A percentile compares a stretch with the other conserved stretches of the same genome.
These are phyloP conservation scores for Blastobotrys elegans DNA, from an alignment of 1,139 yeast genomes.

Conservation along the genomic window DNA sequence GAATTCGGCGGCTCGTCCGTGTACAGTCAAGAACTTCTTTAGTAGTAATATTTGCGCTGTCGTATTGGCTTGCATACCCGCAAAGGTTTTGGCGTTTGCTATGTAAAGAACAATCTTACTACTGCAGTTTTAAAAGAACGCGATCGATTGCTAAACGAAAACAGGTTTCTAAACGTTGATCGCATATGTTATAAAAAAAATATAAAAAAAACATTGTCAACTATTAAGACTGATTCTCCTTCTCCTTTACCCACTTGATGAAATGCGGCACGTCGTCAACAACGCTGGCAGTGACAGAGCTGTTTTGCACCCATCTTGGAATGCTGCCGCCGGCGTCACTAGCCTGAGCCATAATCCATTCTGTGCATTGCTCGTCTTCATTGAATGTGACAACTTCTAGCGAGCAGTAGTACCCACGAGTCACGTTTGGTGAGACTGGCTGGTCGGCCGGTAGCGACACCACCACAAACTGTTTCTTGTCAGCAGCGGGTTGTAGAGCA, in stretches of 20 bases:
- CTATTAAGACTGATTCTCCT: no score
- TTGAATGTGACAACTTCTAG: conserved; percentile 48
- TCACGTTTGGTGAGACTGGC: conserved; percentile 23
- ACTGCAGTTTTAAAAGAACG: no score
- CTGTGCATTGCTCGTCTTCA: conserved; percentile 39
- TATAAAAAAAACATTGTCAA: not conserved
- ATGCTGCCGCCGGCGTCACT: conserved; percentile 64
- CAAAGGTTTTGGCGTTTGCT: no score
- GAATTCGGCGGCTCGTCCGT: no score
- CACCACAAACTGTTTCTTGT: conserved; percentile 43
- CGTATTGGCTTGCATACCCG: no score
- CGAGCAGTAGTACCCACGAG: conserved; percentile 46
- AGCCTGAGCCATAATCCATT: conserved; percentile 62
- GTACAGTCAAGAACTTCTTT: no score
- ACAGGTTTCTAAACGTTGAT: not conserved
- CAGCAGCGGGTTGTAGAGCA: conserved; percentile 28
- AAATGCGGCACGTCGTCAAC: conserved; percentile 66
- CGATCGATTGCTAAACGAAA: no score
- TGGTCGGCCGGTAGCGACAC: conserved; percentile 45
- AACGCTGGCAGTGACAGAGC: conserved; percentile 51
- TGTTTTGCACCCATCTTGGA: conserved; percentile 59
- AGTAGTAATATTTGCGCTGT: no score
- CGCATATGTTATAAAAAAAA: not conserved
- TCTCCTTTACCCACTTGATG: conserved; percentile 42
- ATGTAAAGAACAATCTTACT: no score